Evolutionary conservation across 768 basidiomycete species (phyloP), one percentile per base, ranked within the genome.

Genomic region (Naganishia onofrii): DNA sequence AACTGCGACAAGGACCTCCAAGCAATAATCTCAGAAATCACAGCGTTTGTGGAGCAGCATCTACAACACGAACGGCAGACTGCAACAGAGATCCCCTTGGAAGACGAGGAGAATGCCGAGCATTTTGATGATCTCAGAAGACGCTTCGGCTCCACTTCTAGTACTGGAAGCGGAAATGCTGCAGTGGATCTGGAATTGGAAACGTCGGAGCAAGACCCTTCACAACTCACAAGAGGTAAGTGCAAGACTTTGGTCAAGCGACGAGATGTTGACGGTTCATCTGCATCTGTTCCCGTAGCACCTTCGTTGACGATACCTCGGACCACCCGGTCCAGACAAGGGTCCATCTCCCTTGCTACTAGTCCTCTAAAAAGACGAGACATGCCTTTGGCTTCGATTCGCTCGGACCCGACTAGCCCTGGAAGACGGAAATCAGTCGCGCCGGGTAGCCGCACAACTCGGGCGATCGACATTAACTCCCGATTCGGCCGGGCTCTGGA

Each of bases 1-100:
- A 91, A 91, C 73, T 99, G 95, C 84, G 93, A 99, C 86, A 91
- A 90, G 84, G 93, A 96, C 82, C 87, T 99, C 10, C 88, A 89
- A 77, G 89, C 92, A 78, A 90, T 97, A 78, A 92, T 94, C 70
- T 89, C 91, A 82, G 91, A 88, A 71, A 93, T 99, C 84, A 95
- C 95, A 72, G 82, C 88, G 46, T 97, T 93, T 82, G 95, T 96
- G 75, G 95, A 99, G 83, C 90, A 93, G 78, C 87, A 89, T 75
- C 85, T 95, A 44, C 85, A 89, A 54, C 90, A 91, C 73, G 87
- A 85, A 66, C 89, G 92, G 79, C 85, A 87, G 75, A 82, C 85
- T 74, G 72, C 46, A 69, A 74, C 28, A 69, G 68, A 68, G 31
- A 71, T 68, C 26, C 73, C 72, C 13, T 66, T 76, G 46, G 75